These are phyloP conservation scores for Globisporangium cederbergense DNA, from an alignment of 352 stramenopile genomes.

Conservation along the genomic window DNA sequence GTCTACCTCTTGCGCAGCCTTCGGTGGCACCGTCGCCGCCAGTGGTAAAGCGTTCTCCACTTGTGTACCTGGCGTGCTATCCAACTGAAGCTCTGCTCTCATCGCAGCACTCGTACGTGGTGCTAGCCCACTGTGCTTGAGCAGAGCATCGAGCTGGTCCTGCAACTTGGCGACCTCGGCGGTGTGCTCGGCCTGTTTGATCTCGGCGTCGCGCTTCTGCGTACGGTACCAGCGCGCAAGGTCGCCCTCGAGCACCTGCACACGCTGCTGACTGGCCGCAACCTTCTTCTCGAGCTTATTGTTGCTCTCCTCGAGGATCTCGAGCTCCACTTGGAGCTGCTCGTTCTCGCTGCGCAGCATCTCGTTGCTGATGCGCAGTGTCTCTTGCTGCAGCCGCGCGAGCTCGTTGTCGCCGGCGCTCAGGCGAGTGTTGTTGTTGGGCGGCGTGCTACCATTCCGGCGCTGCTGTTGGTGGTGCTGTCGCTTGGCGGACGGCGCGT, in stretches of 20 bases:
- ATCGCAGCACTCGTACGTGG: neutral
- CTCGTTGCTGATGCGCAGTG: slow-evolving; percentile 38
- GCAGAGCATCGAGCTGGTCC: slow-evolving; percentile 17
- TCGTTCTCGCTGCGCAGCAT: slow-evolving; percentile 36
- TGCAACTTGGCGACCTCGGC: slow-evolving; percentile 20
- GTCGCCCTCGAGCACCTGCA: slow-evolving; percentile 37
- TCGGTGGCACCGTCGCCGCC: neutral
- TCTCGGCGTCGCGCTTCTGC: slow-evolving; percentile 32
- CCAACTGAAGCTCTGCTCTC: neutral
- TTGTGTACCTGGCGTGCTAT: too few relatives aligned
- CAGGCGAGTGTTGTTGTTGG: neutral
- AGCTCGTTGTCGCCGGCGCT: slow-evolving; percentile 1
- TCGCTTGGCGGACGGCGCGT: neutral
- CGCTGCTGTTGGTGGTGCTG: neutral
- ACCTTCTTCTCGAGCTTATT: slow-evolving; percentile 16
- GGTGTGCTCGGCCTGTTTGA: slow-evolving; percentile 19
- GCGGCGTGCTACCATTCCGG: neutral
- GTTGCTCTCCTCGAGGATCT: slow-evolving; percentile 18
- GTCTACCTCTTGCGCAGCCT: slow-evolving; percentile 5
- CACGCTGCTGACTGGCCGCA: slow-evolving; percentile 20
- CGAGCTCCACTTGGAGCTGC: slow-evolving; percentile 23
- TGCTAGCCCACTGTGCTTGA: neutral
- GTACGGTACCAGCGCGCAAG: slow-evolving; percentile 32
- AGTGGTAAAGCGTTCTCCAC: slow-evolving; percentile 24
- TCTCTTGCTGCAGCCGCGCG: slow-evolving; percentile 17